Base-by-base conservation (phyloP, 2,329 filamentous ascomycete species). In the Dothideomycetes sp. region DNA sequence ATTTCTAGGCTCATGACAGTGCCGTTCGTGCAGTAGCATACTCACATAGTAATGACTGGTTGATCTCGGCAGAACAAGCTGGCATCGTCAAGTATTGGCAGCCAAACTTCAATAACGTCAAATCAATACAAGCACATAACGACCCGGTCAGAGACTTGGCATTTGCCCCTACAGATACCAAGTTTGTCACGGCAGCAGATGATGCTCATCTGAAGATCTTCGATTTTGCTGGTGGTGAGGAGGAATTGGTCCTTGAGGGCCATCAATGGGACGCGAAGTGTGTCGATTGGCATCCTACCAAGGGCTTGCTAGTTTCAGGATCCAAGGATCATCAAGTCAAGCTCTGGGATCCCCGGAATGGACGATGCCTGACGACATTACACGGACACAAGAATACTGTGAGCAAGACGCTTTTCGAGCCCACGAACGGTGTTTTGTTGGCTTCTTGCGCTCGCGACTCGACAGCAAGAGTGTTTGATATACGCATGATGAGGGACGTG, bases 61-160 rank as follows among this genome's bases (percentile, higher is more conserved):
- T 98, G 10, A 76, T 98, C 40, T 96, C 91, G 6, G 88, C 85
- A 39, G 91, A 96, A 58, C 88, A 96, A 61, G 87, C 91, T 52
- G 91, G 91, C 43, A 75, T 91, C 47, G 82, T 98, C 64, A 96
- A 96, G 66, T 98, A 98, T 65, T 96, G 89, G 85, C 87, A 95
- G 61, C 86, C 89, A 22, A 98, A 96, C 61, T 95, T 98, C 68
- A 96, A 98, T 71, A 95, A 96, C 55, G 87, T 96, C 45, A 86
- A 96, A 62, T 88, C 85, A 39, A 85, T 98, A 40, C 80, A 88
- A 57, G 91, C 87, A 5, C 91, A 96, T 58, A 77, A 78, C 34
- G 87, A 95, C 57, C 82, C 89, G 4, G 84, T 98, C 46, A 74
- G 91, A 53, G 91, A 95, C 54, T 69, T 98, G 27, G 83, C 89